A percentile compares a stretch with the other conserved stretches of the same genome.
Conservation (phyloP, 495 filamentous ascomycete species). For the Baudoinia panamericana region DNA sequence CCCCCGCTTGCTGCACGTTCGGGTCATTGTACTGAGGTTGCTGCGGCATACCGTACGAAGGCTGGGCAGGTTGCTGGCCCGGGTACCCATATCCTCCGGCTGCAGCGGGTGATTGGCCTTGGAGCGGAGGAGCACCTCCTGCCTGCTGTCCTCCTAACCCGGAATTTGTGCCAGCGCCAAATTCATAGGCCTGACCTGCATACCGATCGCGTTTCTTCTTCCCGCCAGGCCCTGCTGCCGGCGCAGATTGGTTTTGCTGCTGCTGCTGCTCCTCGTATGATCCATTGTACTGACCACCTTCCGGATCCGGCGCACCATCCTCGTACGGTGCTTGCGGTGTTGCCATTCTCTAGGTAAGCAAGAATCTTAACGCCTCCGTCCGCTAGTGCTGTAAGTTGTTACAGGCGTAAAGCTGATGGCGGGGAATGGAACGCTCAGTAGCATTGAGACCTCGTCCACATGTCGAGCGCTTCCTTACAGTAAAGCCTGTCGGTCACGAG, state of each 20-base stretch:
- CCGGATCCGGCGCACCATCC: constrained; percentile 12
- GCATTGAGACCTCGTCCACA: too few species aligned
- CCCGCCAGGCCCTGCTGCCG: constrained; percentile 24
- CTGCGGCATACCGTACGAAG: constrained; percentile 21
- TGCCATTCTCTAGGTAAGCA: too few species aligned
- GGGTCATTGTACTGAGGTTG: constrained; percentile 22
- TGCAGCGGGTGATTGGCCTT: constrained; percentile 13
- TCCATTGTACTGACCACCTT: constrained; percentile 13
- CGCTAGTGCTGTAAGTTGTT: too few species aligned
- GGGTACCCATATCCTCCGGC: constrained; percentile 15
- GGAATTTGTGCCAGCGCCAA: constrained; percentile 80
- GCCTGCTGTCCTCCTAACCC: constrained; percentile 45
- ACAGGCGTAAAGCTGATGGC: too few species aligned
- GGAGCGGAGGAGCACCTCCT: too few species aligned
- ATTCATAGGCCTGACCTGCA: constrained; percentile 87
- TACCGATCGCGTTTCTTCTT: constrained; percentile 83
- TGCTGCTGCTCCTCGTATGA: constrained; percentile 11
- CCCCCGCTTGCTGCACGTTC: constrained; percentile 5
- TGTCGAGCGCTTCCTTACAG: too few species aligned
- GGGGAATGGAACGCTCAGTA: too few species aligned
- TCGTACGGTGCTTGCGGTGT: constrained; percentile 10
- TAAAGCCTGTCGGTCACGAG: too few species aligned
- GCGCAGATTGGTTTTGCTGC: constrained; percentile 2
- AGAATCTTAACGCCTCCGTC: too few species aligned
- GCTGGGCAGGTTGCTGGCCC: constrained; percentile 18